These are phyloP conservation scores for Candida pini DNA, from an alignment of 805 yeast species.

Conservation along the genomic window DNA sequence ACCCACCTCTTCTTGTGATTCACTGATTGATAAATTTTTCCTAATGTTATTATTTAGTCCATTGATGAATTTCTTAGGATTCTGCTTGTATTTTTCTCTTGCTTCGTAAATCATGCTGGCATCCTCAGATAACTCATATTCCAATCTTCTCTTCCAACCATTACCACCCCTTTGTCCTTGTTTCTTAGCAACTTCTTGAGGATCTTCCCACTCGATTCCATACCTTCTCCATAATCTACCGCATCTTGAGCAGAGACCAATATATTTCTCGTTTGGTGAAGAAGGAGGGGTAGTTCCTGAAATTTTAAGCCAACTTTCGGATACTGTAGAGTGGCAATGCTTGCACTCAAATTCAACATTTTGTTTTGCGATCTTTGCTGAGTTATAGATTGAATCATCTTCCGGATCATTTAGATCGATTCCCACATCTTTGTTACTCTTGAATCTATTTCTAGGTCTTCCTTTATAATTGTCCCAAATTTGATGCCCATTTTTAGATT, in stretches of 20 bases:
- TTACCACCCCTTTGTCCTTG: conserved; percentile 37
- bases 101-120: conserved; percentile 47
- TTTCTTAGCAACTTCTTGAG: conserved; percentile 56
- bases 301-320: conserved; percentile 63
- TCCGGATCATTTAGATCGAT: conserved; percentile 39
- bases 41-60: no score
- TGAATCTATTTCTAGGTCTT: conserved; percentile 53
- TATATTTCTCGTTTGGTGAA: conserved; percentile 30
- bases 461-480: conserved; percentile 85
- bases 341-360: conserved; percentile 54
- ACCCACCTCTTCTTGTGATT: no score
- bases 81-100: conserved; percentile 31
- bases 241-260: conserved; percentile 79
- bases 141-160: conserved; percentile 58
- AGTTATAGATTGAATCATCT: conserved; percentile 70
- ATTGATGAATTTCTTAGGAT: conserved; percentile 16
- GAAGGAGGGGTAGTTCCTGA: conserved; percentile 51
- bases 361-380: conserved; percentile 37
- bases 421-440: conserved; percentile 39
- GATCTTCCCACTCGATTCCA: conserved; percentile 82
- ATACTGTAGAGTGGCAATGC: conserved; percentile 55
- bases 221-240: conserved; percentile 89
- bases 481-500: conserved; percentile 63
- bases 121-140: conserved; percentile 63
- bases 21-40: no score